A percentile compares a stretch with the other conserved stretches of the same genome.
Evolutionary conservation across 257 asterid genomes (phyloP).

Genomic region (Parsonsia alboflavescens): DNA sequence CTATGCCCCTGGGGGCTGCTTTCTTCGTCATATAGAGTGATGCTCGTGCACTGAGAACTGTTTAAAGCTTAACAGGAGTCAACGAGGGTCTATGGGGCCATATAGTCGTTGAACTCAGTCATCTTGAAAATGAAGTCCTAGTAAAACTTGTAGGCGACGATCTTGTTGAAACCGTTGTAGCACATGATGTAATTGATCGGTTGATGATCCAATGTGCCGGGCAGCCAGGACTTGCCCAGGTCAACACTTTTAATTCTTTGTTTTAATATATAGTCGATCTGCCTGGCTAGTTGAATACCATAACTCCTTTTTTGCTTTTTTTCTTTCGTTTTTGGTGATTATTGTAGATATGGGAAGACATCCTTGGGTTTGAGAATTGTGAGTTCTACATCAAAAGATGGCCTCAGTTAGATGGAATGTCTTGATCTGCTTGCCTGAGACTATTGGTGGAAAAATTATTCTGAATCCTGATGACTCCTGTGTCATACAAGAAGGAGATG

Average conservation of each 20-base stretch:
- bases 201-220: constrained; percentile 95
- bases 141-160: constrained; percentile 88
- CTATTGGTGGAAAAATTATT: constrained; percentile 79
- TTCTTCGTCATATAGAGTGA: constrained; percentile 61
- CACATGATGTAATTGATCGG: constrained; percentile 90
- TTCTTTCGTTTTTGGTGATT: constrained; percentile 16
- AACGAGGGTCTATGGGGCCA: constrained; percentile 83
- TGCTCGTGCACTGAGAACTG: constrained; percentile 91
- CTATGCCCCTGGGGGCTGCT: too few relatives aligned
- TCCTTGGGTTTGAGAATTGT: constrained; percentile 88
- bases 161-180: constrained; percentile 93
- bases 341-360: constrained; percentile 87
- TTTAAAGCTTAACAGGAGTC: constrained; percentile 86
- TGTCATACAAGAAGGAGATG: constrained; percentile 83
- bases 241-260: constrained; percentile 27
- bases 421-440: constrained; percentile 78
- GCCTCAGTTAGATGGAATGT: constrained; percentile 80
- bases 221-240: constrained; percentile 98
- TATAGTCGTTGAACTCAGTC: constrained; percentile 84
- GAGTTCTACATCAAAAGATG: constrained; percentile 84
- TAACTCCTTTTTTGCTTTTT: constrained; percentile 3
- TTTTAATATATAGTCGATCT: not conserved
- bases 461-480: constrained; percentile 79
- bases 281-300: not conserved
- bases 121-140: constrained; percentile 86